Base-by-base conservation (phyloP, 1,139 yeast species). In the Saccharomyces hybrid region DNA sequence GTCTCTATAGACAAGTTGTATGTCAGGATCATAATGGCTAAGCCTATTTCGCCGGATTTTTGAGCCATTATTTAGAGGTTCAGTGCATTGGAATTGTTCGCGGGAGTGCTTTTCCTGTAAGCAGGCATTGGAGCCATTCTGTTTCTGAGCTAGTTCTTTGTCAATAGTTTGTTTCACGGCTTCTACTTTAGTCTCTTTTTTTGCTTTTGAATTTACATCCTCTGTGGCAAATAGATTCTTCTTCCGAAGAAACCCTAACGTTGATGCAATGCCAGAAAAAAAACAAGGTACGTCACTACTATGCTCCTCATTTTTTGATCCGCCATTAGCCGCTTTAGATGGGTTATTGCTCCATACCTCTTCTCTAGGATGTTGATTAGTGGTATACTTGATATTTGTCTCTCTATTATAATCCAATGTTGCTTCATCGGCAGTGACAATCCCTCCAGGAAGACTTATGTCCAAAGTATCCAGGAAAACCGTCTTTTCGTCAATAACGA, bases 1-100 rank as follows among this genome's bases (percentile, higher is more conserved):
- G 68, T 91, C 97, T 50, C 76, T 78, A 68, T 90, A 88, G 42
- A 76, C 78, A 7, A 91, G 67, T 25, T 78, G 74, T 23, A 91
- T 80, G 5, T 78, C 75, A 0, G 97, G 96, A 54, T 81, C 79
- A 69, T 87, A 86, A 52, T 74, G 64, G 26, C 70, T 68, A 48
- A 78, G 73, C 48, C 73, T 68, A 28, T 8, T 5, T 28, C 11
- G 31, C 8, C 13, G 31, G 67, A 52, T 28, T 8, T 11, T 62
- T 3, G 38, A 30, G 46, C 63, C 65, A 7, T 58, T 34, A 4
- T 27, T 52, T 20, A 34, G 73, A 67, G 56, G 68, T 42, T 58
- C 55, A 8, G 50, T 46, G 11, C 56, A 71, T 51, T 66, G 62
- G 5, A 52, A 73, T 2, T 59, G 49, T 31, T 69, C 67, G 28